Conservation (phyloP, 352 stramenopile species). For the Globisporangium canariense region DNA sequence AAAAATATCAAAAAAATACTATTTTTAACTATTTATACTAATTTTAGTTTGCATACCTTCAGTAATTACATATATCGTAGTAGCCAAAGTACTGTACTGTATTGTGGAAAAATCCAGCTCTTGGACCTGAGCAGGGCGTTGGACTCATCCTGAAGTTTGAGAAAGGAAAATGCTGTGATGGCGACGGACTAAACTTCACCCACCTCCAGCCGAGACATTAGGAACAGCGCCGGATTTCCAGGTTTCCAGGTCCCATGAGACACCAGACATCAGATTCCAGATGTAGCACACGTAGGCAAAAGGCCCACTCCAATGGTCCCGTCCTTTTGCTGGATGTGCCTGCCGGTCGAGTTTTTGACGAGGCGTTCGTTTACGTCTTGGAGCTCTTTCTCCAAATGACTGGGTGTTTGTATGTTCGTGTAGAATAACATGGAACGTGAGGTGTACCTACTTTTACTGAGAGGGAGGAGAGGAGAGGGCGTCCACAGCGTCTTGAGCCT, state of each 20-base stretch:
- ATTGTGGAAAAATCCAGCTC: not conserved
- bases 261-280: no score
- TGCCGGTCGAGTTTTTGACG: no score
- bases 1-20: not conserved
- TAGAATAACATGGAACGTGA: not conserved
- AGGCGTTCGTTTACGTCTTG: not conserved
- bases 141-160: not conserved
- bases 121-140: not conserved
- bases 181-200: not conserved
- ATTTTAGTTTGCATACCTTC: no score
- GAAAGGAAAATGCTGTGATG: no score
- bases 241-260: no score
- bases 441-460: slow-evolving; percentile 2
- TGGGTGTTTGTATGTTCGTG: not conserved
- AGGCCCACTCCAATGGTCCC: no score
- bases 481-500: not conserved
- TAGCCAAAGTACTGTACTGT: no score
- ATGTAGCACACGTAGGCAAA: no score
- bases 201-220: not conserved
- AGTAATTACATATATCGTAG: no score
- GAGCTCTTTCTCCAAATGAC: not conserved
- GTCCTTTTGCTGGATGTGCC: no score
- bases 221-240: not conserved
- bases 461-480: not conserved
- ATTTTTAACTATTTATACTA: no score